A percentile compares a stretch with the other conserved stretches of the same genome.
Evolutionary conservation across 1,284 basidiomycete genomes (phyloP).

Genomic region (Microstroma glucosiphilum): DNA sequence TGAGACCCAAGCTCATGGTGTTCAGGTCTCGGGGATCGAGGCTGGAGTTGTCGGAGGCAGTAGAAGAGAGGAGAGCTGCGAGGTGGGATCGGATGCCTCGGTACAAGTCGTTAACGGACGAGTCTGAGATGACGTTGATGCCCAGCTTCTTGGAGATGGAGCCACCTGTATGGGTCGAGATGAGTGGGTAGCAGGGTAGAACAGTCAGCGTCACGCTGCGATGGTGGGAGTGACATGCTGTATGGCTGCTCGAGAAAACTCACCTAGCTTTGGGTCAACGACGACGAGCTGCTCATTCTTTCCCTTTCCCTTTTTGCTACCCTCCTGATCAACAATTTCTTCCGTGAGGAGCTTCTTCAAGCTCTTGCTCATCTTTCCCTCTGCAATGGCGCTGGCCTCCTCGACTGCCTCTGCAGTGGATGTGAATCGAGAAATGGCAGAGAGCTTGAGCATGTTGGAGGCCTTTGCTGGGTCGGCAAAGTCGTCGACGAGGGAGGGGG

Average conservation of each 20-base stretch:
- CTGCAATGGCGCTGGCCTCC: constrained; percentile 85
- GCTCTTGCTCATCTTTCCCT: constrained; percentile 84
- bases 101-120: constrained; percentile 74
- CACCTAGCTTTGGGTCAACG: constrained; percentile 83
- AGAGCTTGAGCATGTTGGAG: constrained; percentile 73
- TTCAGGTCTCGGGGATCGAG: constrained; percentile 75
- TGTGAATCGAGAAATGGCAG: constrained; percentile 90
- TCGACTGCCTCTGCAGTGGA: constrained; percentile 98
- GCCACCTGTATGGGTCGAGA: constrained; percentile 57
- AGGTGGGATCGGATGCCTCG: constrained; percentile 90
- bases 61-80: constrained; percentile 62
- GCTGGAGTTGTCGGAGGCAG: constrained; percentile 40
- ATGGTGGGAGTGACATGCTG: too few relatives aligned
- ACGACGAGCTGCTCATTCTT: constrained; percentile 78
- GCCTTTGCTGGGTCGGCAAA: constrained; percentile 87
- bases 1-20: constrained; percentile 95
- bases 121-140: constrained; percentile 73
- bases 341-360: constrained; percentile 89
- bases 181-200: neutral
- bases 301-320: constrained; percentile 68
- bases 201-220: constrained; percentile 8
- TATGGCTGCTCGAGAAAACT: constrained; percentile 40
- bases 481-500: constrained; percentile 79
- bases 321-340: constrained; percentile 61
- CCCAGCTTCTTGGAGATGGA: constrained; percentile 89